Percentiles rank a stretch among this genome's conserved stretches.
Conservation (phyloP, 441 rosid species). For the Melastoma candidum region DNA sequence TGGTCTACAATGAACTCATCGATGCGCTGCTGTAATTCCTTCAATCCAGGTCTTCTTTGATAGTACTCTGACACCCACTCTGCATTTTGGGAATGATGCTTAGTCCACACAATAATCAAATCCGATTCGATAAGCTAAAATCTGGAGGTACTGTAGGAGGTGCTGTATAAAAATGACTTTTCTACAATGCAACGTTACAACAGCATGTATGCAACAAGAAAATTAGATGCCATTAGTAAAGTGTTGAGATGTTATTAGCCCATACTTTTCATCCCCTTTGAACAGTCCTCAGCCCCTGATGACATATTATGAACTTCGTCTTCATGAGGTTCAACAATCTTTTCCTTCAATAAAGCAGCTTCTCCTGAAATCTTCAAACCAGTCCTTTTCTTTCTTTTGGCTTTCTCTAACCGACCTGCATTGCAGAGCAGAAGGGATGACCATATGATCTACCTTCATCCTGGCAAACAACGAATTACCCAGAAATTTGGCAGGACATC, state of each 20-base stretch:
- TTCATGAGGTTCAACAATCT: constrained; percentile 24
- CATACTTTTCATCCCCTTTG: constrained; percentile 90
- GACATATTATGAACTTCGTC: constrained; percentile 57
- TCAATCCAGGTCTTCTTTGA: constrained; percentile 68
- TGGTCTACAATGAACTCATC: constrained; percentile 73
- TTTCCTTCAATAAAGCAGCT: constrained; percentile 19
- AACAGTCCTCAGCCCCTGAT: constrained; percentile 77
- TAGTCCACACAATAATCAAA: constrained; percentile 3
- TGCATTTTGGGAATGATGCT: constrained; percentile 24
- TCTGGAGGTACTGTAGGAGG: too few species aligned
- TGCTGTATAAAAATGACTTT: too few species aligned
- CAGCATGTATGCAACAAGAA: not conserved
- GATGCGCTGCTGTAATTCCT: constrained; percentile 61
- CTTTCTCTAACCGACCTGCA: constrained; percentile 49
- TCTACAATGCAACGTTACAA: not conserved
- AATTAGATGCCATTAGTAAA: not conserved
- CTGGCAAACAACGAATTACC: not conserved
- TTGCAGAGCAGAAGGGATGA: constrained; percentile 7
- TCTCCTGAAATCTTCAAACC: constrained; percentile 13
- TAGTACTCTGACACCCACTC: constrained; percentile 74
- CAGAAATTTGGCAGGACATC: not conserved
- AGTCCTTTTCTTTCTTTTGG: constrained; percentile 40
- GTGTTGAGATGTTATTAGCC: not conserved
- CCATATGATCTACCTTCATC: not conserved
- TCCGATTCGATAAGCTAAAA: not conserved